These are phyloP conservation scores for Fusarium agapanthi DNA, from an alignment of 2,329 filamentous ascomycete genomes.

Conservation along the genomic window DNA sequence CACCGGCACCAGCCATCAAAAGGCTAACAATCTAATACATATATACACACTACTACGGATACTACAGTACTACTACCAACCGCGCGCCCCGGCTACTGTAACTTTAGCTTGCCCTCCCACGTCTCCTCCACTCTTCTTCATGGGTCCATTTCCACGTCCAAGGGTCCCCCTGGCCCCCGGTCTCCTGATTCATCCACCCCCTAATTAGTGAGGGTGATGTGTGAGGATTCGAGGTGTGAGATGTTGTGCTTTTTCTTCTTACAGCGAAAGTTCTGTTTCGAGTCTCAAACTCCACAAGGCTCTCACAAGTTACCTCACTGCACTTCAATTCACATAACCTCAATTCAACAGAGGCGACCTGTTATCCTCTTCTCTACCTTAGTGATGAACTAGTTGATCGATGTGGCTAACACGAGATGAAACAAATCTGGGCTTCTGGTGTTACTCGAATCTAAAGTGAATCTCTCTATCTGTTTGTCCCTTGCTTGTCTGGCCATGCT, in stretches of 20 bases:
- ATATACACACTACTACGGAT: not conserved
- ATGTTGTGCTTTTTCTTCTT: constrained; percentile 5
- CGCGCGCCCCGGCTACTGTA: constrained; percentile 31
- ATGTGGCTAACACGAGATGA: constrained; percentile 19
- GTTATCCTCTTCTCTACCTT: not conserved
- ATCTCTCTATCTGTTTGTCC: not conserved
- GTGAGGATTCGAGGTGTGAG: constrained; percentile 3
- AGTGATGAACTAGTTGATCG: not conserved
- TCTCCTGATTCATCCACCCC: constrained; percentile 22
- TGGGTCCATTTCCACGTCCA: constrained; percentile 19
- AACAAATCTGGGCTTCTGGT: constrained; percentile 29
- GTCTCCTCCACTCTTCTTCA: constrained; percentile 1
- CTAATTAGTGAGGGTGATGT: not conserved
- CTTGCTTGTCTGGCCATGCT: constrained; percentile 24
- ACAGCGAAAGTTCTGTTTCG: constrained; percentile 22
- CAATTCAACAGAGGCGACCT: not conserved
- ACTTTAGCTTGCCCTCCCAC: constrained; percentile 24
- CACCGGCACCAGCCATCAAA: not conserved
- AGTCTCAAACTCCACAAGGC: constrained; percentile 18
- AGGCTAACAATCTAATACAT: not conserved
- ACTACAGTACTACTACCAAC: constrained; percentile 18
- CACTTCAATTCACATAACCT: constrained; percentile 5
- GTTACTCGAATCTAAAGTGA: constrained; percentile 17
- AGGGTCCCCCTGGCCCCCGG: constrained; percentile 25
- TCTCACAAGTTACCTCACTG: not conserved